These are phyloP conservation scores for Chrysosphaeria jannelii DNA, from an alignment of 2,329 filamentous ascomycete genomes.

Conservation along the genomic window DNA sequence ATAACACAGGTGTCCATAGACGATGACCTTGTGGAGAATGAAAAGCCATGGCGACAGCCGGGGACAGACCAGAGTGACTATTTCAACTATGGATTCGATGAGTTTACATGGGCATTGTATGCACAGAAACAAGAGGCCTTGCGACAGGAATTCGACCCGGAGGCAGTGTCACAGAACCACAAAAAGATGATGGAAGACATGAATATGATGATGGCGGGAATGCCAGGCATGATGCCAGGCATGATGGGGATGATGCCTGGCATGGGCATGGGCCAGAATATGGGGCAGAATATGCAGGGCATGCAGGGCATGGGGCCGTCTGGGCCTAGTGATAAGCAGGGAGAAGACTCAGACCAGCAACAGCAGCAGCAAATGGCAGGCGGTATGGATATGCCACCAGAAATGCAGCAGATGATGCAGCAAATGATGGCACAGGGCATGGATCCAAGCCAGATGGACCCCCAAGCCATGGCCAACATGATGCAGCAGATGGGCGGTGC, in stretches of 20 bases:
- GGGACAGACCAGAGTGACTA: slow-evolving; percentile 89
- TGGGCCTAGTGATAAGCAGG: slow-evolving; percentile 1
- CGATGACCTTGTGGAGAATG: slow-evolving; percentile 42
- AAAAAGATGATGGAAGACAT: slow-evolving; percentile 58
- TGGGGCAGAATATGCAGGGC: too few species aligned
- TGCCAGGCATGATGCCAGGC: slow-evolving; percentile 7
- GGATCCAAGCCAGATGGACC: slow-evolving; percentile 36
- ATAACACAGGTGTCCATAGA: slow-evolving; percentile 50
- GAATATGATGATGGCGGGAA: slow-evolving; percentile 33
- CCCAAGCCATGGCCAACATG: slow-evolving; percentile 25
- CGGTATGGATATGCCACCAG: slow-evolving; percentile 16
- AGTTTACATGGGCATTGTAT: slow-evolving; percentile 93
- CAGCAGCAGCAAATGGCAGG: neutral
- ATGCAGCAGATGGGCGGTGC: slow-evolving; percentile 23
- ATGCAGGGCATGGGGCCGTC: slow-evolving; percentile 7
- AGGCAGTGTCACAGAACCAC: slow-evolving; percentile 27
- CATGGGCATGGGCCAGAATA: slow-evolving; percentile 9
- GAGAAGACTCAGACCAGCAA: neutral
- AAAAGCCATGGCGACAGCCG: slow-evolving; percentile 85
- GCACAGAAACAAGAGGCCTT: slow-evolving; percentile 64
- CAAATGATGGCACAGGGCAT: slow-evolving; percentile 36
- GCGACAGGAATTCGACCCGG: slow-evolving; percentile 42
- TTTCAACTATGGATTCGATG: slow-evolving; percentile 97
- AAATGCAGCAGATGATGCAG: slow-evolving; percentile 40
- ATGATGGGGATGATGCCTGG: slow-evolving; percentile 8